phyloP scores from a whole-genome alignment of 139 green algal genomes.

The Chlorella sp. region DNA sequence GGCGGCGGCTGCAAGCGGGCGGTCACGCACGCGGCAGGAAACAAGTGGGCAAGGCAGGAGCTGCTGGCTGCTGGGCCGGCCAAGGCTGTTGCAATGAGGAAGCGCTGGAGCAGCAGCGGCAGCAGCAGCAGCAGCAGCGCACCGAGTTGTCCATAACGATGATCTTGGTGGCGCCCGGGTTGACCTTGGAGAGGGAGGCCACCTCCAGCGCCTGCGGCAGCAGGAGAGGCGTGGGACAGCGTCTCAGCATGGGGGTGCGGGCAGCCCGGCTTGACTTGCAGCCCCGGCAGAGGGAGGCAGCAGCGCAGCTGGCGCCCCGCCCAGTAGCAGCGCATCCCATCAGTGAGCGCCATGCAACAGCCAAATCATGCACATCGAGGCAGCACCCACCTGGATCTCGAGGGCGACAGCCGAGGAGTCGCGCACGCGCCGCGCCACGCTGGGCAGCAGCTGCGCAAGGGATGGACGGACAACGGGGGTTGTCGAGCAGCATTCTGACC shows the following conservation, averaged over 20 bases:
- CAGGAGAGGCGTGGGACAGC: too few species aligned
- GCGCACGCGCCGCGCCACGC: slow-evolving; percentile 29
- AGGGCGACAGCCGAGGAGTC: slow-evolving; percentile 43
- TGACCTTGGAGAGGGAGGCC: slow-evolving; percentile 41
- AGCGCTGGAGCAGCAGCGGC: not conserved
- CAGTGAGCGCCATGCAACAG: too few species aligned
- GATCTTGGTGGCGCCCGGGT: slow-evolving; percentile 11
- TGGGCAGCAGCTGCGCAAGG: slow-evolving; percentile 24
- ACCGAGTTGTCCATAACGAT: slow-evolving; percentile 44
- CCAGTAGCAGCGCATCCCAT: too few species aligned
- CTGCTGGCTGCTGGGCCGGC: not conserved
- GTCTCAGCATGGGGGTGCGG: too few species aligned
- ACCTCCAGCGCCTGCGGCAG: slow-evolving; percentile 29
- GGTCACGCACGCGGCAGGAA: not conserved
- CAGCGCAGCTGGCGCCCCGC: too few species aligned
- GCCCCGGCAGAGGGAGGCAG: too few species aligned
- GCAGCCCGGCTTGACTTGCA: too few species aligned
- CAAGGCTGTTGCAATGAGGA: too few species aligned
- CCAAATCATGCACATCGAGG: too few species aligned
- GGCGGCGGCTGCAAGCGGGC: not conserved
- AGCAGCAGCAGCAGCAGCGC: not conserved
- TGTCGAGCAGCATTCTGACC: too few species aligned
- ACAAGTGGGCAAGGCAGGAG: not conserved
- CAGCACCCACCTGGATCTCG: slow-evolving; percentile 30
- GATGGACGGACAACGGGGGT: not conserved